Conservation (phyloP, 805 yeast genomes). For the Kuraishia molischiana region DNA sequence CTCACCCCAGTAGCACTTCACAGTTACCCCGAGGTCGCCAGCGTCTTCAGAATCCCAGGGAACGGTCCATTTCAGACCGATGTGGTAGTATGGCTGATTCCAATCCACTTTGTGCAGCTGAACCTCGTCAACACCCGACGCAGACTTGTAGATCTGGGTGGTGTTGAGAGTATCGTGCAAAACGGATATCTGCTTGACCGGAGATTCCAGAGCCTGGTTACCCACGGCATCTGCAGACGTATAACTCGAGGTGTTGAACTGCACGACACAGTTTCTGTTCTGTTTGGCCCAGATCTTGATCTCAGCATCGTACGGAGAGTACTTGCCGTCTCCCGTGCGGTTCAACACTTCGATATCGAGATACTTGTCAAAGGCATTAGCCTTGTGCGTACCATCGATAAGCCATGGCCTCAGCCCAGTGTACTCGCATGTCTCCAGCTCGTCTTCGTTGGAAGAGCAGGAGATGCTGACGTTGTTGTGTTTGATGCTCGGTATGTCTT, state of each 20-base stretch:
- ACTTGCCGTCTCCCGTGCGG: constrained; percentile 33
- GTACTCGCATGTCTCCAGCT: constrained; percentile 44
- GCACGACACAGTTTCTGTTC: constrained; percentile 55
- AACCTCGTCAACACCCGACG: constrained; percentile 54
- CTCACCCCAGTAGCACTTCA: constrained; percentile 75
- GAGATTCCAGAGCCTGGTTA: constrained; percentile 32
- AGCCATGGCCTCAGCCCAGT: constrained; percentile 39
- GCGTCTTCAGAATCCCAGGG: constrained; percentile 24
- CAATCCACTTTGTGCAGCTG: constrained; percentile 59
- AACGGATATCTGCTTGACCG: constrained; percentile 54
- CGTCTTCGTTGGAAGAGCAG: constrained; percentile 32
- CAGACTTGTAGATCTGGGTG: constrained; percentile 34
- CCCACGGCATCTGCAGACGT: constrained; percentile 15
- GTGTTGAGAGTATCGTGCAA: constrained; percentile 26
- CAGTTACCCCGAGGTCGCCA: constrained; percentile 40
- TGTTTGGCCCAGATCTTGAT: constrained; percentile 46
- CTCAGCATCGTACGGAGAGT: constrained; percentile 59
- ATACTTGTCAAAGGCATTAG: constrained; percentile 29
- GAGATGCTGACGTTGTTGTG: constrained; percentile 11
- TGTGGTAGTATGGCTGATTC: constrained; percentile 38
- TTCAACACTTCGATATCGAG: constrained; percentile 40
- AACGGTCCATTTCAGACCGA: constrained; percentile 67
- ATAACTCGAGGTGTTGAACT: constrained; percentile 42
- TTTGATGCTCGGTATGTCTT: constrained; percentile 59
- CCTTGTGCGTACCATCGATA: constrained; percentile 23